Evolutionary conservation across 768 basidiomycete genomes (phyloP), one percentile per base, ranked within the genome.

Genomic region (Suillus variegatus): DNA sequence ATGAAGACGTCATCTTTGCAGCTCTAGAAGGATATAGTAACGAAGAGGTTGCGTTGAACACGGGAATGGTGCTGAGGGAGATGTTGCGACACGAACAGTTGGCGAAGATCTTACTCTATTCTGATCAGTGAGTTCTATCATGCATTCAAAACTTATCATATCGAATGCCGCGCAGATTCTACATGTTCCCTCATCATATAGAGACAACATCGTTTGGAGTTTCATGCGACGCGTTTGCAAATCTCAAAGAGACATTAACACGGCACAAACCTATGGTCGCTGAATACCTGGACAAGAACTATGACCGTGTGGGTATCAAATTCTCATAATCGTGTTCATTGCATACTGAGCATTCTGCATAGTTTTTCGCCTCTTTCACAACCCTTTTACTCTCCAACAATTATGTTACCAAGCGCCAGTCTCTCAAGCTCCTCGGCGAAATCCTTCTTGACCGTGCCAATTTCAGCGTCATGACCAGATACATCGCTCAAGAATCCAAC

Each of bases 361-460:
- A 97, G 95, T 99, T 99, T 84, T 99, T 99, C 84, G 86, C 88
- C 38, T 94, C 95, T 62, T 99, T 95, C 81, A 93, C 93, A 18
- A 91, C 91, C 20, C 90, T 99, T 67, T 92, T 99, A 68, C 84
- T 94, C 46, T 99, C 97, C 22, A 85, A 83, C 73, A 99, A 99
- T 83, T 99, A 99, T 75, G 97, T 99, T 64, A 99, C 97, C n/a
- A 99, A 99, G 78, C 93, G 97, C 18, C 97, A 99, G 77, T 98
- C 96, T 1, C 87, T 99, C 71, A 99, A 99, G 79, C 87, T 99
- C 7, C 88, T 99, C 2, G 97, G 97, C 67, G 97, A 99, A 79
- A 99, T 99, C 78, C 83, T 99, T 8, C 88, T 99, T 54, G 97
- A 99, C 79, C 89, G 97, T 36, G 95, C 95, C 56, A 99, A 99